These are phyloP conservation scores for Mycena sanguinolenta DNA, from an alignment of 768 basidiomycete species.

Conservation along the genomic window DNA sequence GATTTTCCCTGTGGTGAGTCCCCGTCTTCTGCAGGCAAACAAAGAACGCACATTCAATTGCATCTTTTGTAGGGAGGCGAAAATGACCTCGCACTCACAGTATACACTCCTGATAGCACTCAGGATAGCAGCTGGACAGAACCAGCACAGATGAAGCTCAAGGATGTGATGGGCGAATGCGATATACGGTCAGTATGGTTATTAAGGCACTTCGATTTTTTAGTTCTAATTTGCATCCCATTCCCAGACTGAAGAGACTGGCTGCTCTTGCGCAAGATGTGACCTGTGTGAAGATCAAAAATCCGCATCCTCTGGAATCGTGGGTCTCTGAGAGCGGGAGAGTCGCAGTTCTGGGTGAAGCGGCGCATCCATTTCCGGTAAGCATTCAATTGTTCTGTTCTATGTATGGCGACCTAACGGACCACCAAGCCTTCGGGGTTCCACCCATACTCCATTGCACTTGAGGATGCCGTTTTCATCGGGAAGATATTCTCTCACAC, in stretches of 20 bases:
- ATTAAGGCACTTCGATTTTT: not conserved
- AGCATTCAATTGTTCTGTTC: no score
- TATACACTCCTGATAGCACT: constrained; percentile 18
- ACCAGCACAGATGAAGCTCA: not conserved
- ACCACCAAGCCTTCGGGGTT: not conserved
- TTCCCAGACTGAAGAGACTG: constrained; percentile 6
- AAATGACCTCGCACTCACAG: not conserved
- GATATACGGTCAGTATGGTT: constrained; percentile 7
- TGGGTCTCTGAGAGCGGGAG: constrained; percentile 31
- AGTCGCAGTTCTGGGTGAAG: constrained; percentile 23
- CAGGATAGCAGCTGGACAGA: constrained; percentile 17
- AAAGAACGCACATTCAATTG: no score
- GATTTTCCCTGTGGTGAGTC: constrained; percentile 4
- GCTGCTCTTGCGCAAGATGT: not conserved
- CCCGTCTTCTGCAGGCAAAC: not conserved
- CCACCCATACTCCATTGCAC: constrained; percentile 14
- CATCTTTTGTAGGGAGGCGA: not conserved
- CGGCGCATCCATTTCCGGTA: constrained; percentile 32
- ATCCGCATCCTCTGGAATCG: constrained; percentile 7
- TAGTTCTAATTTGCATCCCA: not conserved
- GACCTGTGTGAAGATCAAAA: constrained; percentile 13
- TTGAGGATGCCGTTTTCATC: constrained; percentile 31
- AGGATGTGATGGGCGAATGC: constrained; percentile 18
- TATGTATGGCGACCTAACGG: no score
- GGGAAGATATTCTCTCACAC: constrained; percentile 34